Evolutionary conservation across 2,329 filamentous ascomycete genomes (phyloP).

Genomic region (Ascochyta clinopodiicola): DNA sequence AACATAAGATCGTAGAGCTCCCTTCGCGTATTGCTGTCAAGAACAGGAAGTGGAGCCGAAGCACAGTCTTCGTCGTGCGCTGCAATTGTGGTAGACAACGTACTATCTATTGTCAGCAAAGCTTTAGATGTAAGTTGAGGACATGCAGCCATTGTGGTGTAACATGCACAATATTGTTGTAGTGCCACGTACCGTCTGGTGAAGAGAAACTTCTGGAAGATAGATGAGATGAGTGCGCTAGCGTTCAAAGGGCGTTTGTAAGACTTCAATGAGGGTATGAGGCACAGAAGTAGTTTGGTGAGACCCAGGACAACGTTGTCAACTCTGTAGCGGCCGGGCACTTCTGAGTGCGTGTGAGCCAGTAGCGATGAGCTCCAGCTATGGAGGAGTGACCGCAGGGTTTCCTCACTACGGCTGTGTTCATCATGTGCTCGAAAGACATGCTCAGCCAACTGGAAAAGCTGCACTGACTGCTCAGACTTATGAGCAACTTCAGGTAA

Average conservation of each 20-base stretch:
- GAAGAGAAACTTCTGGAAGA: constrained; percentile 49
- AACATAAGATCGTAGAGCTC: constrained; percentile 48
- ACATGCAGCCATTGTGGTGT: background rate
- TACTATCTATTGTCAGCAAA: constrained; percentile 1
- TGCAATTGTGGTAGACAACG: background rate
- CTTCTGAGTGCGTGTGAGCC: constrained; percentile 41
- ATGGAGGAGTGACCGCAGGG: constrained; percentile 36
- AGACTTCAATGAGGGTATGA: constrained; percentile 49
- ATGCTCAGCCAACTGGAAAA: constrained; percentile 46
- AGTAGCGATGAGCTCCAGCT: constrained; percentile 46
- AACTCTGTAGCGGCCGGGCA: constrained; percentile 44
- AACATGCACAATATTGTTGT: background rate
- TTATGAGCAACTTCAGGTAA: constrained; percentile 36
- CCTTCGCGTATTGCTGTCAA: constrained; percentile 45
- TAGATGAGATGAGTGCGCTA: constrained; percentile 34
- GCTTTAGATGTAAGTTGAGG: background rate
- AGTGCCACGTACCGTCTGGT: constrained; percentile 25
- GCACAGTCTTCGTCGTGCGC: background rate
- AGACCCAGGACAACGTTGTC: constrained; percentile 50
- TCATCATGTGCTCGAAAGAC: constrained; percentile 47
- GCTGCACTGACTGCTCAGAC: constrained; percentile 36
- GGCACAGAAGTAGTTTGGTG: constrained; percentile 49
- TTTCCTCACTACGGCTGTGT: constrained; percentile 38
- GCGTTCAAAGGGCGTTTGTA: constrained; percentile 48
- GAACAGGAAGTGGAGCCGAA: constrained; percentile 32